Evolutionary conservation across 1,139 yeast species (phyloP).

Genomic region (Nakaseomyces sp.): DNA sequence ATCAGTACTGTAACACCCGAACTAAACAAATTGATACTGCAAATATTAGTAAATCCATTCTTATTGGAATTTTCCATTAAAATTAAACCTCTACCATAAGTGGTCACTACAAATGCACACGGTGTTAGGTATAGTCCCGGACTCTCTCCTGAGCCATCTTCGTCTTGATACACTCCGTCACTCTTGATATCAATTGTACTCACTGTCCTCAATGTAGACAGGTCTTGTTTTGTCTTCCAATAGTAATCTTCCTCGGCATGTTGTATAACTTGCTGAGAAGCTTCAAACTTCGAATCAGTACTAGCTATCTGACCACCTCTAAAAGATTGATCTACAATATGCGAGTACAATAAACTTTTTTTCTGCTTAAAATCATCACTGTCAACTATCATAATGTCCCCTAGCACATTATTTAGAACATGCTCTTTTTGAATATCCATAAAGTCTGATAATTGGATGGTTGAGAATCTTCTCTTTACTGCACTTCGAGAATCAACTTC

Average conservation of each 20-base stretch:
- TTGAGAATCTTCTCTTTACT: constrained; percentile 4
- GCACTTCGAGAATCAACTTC: not conserved
- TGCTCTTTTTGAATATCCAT: constrained; percentile 5
- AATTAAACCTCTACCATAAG: constrained; percentile 2
- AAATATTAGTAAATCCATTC: not conserved
- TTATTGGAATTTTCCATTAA: not conserved
- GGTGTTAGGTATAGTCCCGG: constrained; percentile 1
- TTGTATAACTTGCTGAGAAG: not conserved
- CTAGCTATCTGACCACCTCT: not conserved
- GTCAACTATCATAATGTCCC: constrained; percentile 2
- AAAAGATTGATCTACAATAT: constrained; percentile 2
- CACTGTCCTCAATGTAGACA: not conserved
- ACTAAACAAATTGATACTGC: constrained; percentile 2
- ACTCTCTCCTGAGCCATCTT: not conserved
- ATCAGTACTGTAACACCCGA: not conserved
- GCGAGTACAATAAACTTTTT: not conserved
- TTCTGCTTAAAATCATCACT: not conserved
- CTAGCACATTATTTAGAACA: not conserved
- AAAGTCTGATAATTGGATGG: not conserved
- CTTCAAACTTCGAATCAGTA: not conserved
- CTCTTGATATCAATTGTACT: not conserved
- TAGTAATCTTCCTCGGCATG: constrained; percentile 3
- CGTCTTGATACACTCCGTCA: not conserved
- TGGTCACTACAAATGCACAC: constrained; percentile 1
- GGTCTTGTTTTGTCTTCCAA: not conserved